Percentiles rank a stretch among this genome's conserved stretches.
These are phyloP conservation scores for Pichia eremophila DNA, from an alignment of 805 yeast genomes.

Conservation along the genomic window DNA sequence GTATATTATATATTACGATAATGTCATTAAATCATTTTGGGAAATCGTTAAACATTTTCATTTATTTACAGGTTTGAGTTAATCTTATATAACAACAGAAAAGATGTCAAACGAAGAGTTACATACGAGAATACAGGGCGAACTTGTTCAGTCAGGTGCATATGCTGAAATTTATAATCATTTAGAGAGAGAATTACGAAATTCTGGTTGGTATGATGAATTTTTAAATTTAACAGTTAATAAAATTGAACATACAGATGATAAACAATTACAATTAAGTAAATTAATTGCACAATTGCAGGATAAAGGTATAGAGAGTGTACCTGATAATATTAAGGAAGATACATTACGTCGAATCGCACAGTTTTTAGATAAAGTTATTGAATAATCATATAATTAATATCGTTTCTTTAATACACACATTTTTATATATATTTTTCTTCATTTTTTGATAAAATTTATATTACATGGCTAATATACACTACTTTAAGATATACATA, in stretches of 20 bases:
- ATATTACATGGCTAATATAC: background rate
- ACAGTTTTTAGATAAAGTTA: conserved; percentile 45
- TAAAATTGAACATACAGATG: conserved; percentile 25
- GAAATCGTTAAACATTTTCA: too few relatives aligned
- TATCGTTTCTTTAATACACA: background rate
- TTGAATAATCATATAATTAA: conserved; percentile 21
- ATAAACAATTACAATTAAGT: conserved; percentile 36
- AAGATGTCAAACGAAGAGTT: conserved; percentile 29
- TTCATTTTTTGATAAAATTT: background rate
- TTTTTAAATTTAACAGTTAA: conserved; percentile 48
- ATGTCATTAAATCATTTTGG: too few relatives aligned
- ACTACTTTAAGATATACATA: background rate
- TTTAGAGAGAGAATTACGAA: conserved; percentile 54
- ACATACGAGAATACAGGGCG: conserved; percentile 50
- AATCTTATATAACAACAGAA: too few relatives aligned
- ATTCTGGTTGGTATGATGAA: conserved; percentile 81
- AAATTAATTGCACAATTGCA: conserved; percentile 43
- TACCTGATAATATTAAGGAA: conserved; percentile 55
- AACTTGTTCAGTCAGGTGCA: conserved; percentile 67
- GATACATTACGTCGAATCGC: conserved; percentile 51
- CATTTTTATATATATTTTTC: too few relatives aligned
- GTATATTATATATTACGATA: too few relatives aligned
- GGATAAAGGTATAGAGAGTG: conserved; percentile 59
- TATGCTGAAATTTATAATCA: conserved; percentile 64
- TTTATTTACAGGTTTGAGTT: too few relatives aligned